Evolutionary conservation across 2,329 filamentous ascomycete genomes (phyloP), one percentile per base, ranked within the genome.

Genomic region (Neospermospora avenae): DNA sequence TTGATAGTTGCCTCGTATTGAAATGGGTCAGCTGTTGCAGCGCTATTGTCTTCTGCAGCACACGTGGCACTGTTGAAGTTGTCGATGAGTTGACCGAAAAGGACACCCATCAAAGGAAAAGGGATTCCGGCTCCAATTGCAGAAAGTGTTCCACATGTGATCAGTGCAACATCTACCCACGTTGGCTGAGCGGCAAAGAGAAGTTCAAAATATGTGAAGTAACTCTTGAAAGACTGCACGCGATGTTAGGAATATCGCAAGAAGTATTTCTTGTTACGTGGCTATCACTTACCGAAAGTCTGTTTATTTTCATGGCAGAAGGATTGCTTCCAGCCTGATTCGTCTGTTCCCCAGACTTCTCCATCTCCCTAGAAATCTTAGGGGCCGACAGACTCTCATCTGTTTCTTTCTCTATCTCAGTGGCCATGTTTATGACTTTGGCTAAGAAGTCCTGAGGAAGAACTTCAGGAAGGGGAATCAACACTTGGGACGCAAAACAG

Each of bases 51-150:
- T 14, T 55, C 51, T 14, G 56, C 35, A 22, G 42, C 55, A 55
- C 65, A 68, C 16, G 81, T 80, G n/a, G 81, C 80, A 13, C 74
- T 72, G 68, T 86, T 86, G 68, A 88, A 77, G 63, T 85, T 78
- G 67, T 88, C 84, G 61, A 88, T 76, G 8, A 88, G 79, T 70
- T 87, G 77, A 62, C 85, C 85, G 65, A 88, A 87, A 53, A 88
- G 74, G 63, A 88, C 84, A 60, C 82, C 84, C 68, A 87, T 80
- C n/a, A 88, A 73, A 14, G 85, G 85, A 63, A 87, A 86, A 0
- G 85, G 84, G 2, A 85, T 77, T 54, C 84, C 84, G 16, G 84
- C 79, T 28, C 77, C 82, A 42, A 82, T 80, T 56, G 83, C 79
- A 56, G 75, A 74, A 37, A 80, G 57, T 58, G 68, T 67, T 57